Evolutionary conservation across 2,329 filamentous ascomycete genomes (phyloP).

Genomic region (Pseudogymnoascus sp.): DNA sequence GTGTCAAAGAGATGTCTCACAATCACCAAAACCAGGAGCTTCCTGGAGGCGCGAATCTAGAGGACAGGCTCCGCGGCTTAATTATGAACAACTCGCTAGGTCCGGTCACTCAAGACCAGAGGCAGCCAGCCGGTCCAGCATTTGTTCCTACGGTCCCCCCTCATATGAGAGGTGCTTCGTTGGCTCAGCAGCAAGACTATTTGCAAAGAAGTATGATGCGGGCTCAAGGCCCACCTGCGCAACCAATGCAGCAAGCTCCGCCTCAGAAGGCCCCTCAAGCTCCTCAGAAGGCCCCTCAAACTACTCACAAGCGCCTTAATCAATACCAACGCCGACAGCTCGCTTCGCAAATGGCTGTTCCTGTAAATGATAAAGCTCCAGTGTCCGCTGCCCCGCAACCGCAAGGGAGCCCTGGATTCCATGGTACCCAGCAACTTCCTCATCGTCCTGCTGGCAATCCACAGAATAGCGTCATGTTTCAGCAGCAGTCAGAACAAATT

Average conservation of each 20-base stretch:
- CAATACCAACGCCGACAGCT: conserved; percentile 17
- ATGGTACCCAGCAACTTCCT: conserved; percentile 9
- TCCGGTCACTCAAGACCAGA: conserved; percentile 16
- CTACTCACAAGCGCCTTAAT: conserved; percentile 18
- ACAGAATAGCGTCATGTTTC: conserved; percentile 12
- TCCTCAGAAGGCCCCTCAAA: neutral
- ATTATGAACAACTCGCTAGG: conserved; percentile 44
- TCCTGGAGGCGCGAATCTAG: conserved; percentile 30
- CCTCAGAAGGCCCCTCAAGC: neutral
- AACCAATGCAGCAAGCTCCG: neutral
- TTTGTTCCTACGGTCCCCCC: conserved; percentile 14
- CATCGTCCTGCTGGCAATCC: neutral
- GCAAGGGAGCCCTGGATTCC: neutral
- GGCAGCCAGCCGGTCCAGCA: conserved; percentile 10
- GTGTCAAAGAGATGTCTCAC: neutral
- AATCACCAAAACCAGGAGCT: conserved; percentile 6
- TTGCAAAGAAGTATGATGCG: conserved; percentile 4
- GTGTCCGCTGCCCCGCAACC: conserved; percentile 11
- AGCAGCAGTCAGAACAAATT: conserved; percentile 13
- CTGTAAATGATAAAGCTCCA: conserved; percentile 11
- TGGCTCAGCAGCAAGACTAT: conserved; percentile 18
- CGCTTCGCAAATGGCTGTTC: conserved; percentile 8
- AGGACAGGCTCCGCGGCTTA: conserved; percentile 50
- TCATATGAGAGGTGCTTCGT: conserved; percentile 18
- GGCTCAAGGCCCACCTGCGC: neutral